phyloP scores from a whole-genome alignment of 1,284 basidiomycete genomes.

The Pseudozyma pruni region DNA sequence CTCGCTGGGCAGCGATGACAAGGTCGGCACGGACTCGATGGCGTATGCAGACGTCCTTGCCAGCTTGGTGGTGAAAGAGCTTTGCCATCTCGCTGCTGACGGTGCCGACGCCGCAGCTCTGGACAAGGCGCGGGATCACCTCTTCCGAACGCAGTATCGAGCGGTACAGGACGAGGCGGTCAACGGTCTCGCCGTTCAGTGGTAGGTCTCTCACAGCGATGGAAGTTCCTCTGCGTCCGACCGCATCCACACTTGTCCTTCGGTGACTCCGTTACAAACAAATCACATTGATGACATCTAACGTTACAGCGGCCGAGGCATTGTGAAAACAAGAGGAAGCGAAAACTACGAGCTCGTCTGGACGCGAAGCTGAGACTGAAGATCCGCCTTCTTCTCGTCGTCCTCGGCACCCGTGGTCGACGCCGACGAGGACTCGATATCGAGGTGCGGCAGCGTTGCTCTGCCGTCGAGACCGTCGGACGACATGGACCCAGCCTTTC shows the following conservation, averaged over 20 bases:
- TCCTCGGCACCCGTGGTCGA: slow-evolving; percentile 1
- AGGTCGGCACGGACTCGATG: slow-evolving; percentile 17
- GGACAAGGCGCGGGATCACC: slow-evolving; percentile 69
- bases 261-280: too few species aligned
- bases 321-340: too few species aligned
- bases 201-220: too few species aligned
- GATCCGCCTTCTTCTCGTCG: slow-evolving; percentile 13
- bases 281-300: too few species aligned
- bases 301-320: too few species aligned
- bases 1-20: neutral
- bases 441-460: slow-evolving; percentile 4
- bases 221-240: too few species aligned
- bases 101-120: slow-evolving; percentile 68
- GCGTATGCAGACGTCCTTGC: slow-evolving; percentile 71
- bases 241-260: too few species aligned
- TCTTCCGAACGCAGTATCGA: slow-evolving; percentile 84
- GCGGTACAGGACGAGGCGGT: slow-evolving; percentile 88
- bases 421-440: slow-evolving; percentile 2
- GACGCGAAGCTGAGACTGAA: neutral
- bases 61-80: slow-evolving; percentile 70
- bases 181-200: slow-evolving; percentile 79
- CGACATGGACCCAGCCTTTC: neutral
- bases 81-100: slow-evolving; percentile 59
- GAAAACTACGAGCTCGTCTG: slow-evolving; percentile 3
- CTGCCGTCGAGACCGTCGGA: neutral